Evolutionary conservation across 2,329 filamentous ascomycete species (phyloP).

Genomic region (Claviceps humidiphila): DNA sequence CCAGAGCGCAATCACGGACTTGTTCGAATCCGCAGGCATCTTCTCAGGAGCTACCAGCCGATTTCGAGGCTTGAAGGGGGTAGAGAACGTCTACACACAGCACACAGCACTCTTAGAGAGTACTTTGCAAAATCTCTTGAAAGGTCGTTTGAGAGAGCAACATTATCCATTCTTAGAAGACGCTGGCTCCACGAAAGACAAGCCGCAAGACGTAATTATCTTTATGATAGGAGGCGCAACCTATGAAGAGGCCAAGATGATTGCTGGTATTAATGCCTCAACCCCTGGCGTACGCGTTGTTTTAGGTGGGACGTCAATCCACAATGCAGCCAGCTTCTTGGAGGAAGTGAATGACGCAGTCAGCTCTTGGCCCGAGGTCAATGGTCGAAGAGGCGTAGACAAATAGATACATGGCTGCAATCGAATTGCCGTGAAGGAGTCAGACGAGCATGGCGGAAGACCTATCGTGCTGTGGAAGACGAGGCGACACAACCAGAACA

Average conservation of each 20-base stretch:
- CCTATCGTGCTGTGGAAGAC: no score
- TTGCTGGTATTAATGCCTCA: conserved; percentile 87
- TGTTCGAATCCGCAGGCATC: conserved; percentile 84
- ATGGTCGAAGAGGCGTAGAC: conserved; percentile 11
- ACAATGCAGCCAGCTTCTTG: conserved; percentile 78
- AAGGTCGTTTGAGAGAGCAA: conserved; percentile 72
- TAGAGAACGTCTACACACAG: conserved; percentile 98
- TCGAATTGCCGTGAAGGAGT: no score
- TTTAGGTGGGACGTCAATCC: conserved; percentile 73
- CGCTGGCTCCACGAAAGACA: conserved; percentile 74
- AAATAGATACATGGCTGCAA: background rate
- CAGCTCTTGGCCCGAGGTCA: conserved; percentile 65
- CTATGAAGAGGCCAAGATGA: conserved; percentile 93
- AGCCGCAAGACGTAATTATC: conserved; percentile 90
- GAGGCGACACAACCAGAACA: no score
- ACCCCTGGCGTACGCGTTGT: conserved; percentile 82
- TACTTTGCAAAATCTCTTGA: conserved; percentile 85
- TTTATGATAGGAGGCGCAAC: conserved; percentile 91
- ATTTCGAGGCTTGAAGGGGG: conserved; percentile 90
- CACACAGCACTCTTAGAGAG: conserved; percentile 80
- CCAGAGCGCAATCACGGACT: conserved; percentile 71
- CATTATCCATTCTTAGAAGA: conserved; percentile 92
- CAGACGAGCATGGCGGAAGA: no score
- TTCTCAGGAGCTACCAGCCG: conserved; percentile 78
- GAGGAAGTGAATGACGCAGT: conserved; percentile 89